These are phyloP conservation scores for Clohesyomyces aquaticus DNA, from an alignment of 495 filamentous ascomycete genomes.

Conservation along the genomic window DNA sequence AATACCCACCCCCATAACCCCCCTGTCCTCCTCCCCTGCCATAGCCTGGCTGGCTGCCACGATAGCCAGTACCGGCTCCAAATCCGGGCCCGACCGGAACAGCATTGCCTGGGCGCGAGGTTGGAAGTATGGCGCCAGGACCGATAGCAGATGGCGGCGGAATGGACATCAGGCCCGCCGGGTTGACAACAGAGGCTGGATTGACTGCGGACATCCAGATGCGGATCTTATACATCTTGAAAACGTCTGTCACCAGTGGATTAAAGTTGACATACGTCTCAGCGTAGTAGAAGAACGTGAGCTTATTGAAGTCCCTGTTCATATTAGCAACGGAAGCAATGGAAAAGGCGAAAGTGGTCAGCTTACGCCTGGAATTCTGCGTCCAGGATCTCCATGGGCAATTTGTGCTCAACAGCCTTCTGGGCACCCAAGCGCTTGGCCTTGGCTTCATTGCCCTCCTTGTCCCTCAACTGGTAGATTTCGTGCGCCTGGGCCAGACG, in stretches of 20 bases:
- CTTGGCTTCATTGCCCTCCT: conserved; percentile 97
- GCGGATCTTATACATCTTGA: conserved; percentile 97
- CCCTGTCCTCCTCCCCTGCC: too few species aligned
- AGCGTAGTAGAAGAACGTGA: conserved; percentile 98
- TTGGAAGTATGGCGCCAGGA: conserved; percentile 53
- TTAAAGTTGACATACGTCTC: conserved; percentile 99
- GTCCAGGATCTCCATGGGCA: conserved; percentile 98
- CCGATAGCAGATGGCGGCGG: conserved; percentile 71
- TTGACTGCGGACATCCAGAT: conserved; percentile 99
- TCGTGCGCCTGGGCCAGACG: conserved; percentile 89
- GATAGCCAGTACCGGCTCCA: too few species aligned
- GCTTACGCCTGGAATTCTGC: conserved; percentile 98
- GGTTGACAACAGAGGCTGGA: conserved; percentile 93
- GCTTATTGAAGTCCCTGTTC: conserved; percentile 93
- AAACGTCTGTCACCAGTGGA: conserved; percentile 91
- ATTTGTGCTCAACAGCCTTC: conserved; percentile 90
- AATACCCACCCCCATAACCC: too few species aligned
- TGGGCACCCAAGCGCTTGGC: conserved; percentile 94
- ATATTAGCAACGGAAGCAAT: conserved; percentile 22
- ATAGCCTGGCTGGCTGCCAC: too few species aligned
- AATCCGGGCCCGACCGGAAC: conserved; percentile 2
- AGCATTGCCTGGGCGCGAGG: conserved; percentile 37
- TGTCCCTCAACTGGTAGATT: conserved; percentile 82
- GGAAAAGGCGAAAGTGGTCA: not conserved
- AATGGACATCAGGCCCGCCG: conserved; percentile 26